Conservation (phyloP, 495 filamentous ascomycete genomes). For the Trichoderma virens region DNA sequence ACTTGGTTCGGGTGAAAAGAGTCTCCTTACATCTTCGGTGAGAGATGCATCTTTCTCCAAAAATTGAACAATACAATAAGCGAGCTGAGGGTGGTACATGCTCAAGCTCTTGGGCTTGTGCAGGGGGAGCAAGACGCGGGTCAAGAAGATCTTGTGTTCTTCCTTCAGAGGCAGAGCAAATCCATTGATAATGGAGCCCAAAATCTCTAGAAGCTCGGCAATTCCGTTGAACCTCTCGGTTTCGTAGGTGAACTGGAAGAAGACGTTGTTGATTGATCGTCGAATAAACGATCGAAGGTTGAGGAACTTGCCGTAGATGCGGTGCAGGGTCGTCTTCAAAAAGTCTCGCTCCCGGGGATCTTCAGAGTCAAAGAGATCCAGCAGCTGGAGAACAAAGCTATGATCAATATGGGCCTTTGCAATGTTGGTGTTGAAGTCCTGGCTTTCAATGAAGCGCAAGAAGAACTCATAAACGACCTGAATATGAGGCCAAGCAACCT, state of each 20-base stretch:
- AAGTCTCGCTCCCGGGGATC: slow-evolving; percentile 97
- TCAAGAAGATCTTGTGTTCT: slow-evolving; percentile 97
- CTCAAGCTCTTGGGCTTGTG: slow-evolving; percentile 98
- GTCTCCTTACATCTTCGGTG: slow-evolving; percentile 74
- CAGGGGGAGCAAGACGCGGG: slow-evolving; percentile 80
- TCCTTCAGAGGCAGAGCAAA: slow-evolving; percentile 97
- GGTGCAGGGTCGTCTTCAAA: slow-evolving; percentile 93
- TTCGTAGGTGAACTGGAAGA: slow-evolving; percentile 99
- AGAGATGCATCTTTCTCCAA: slow-evolving; percentile 95
- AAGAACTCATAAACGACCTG: slow-evolving; percentile 99
- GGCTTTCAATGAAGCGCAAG: slow-evolving; percentile 96
- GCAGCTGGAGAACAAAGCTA: slow-evolving; percentile 88
- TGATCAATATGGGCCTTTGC: slow-evolving; percentile 99
- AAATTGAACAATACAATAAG: slow-evolving; percentile 99
- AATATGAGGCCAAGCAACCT: slow-evolving; percentile 99
- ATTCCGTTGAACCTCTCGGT: slow-evolving; percentile 98
- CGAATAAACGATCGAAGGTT: slow-evolving; percentile 96
- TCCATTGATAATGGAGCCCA: slow-evolving; percentile 98
- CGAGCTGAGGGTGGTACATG: slow-evolving; percentile 99
- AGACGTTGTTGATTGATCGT: slow-evolving; percentile 99
- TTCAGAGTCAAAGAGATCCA: slow-evolving; percentile 99
- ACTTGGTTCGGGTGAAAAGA: background rate
- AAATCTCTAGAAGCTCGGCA: slow-evolving; percentile 90
- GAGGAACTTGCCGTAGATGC: slow-evolving; percentile 98
- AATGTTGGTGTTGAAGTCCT: slow-evolving; percentile 99